Percentiles rank a stretch among this genome's conserved stretches.
These are phyloP conservation scores for Mycena pura DNA, from an alignment of 768 basidiomycete genomes.

Conservation along the genomic window DNA sequence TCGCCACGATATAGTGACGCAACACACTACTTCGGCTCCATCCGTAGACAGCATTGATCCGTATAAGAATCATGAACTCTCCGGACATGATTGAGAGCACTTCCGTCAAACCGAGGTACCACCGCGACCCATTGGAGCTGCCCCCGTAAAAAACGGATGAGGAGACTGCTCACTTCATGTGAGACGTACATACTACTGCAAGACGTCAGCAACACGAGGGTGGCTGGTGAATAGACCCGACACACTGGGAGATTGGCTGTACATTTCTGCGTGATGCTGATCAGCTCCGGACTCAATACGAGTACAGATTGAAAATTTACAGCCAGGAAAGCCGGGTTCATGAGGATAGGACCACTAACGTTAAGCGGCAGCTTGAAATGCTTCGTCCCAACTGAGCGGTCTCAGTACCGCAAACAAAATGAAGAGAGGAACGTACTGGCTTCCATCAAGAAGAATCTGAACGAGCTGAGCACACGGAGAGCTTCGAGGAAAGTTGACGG, in stretches of 20 bases:
- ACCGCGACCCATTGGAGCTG: slow-evolving; percentile 9
- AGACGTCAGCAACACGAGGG: slow-evolving; percentile 1
- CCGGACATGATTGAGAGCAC: slow-evolving; percentile 13
- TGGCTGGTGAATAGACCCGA: slow-evolving; percentile 2
- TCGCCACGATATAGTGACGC: background rate
- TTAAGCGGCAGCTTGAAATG: slow-evolving; percentile 1
- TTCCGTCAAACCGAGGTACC: slow-evolving; percentile 10
- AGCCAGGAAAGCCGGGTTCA: slow-evolving; percentile 4
- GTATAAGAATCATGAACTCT: slow-evolving; percentile 8
- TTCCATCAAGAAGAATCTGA: slow-evolving; percentile 12
- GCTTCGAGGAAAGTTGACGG: background rate
- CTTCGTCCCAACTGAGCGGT: slow-evolving; percentile 1
- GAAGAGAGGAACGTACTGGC: slow-evolving; percentile 5
- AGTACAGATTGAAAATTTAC: slow-evolving; percentile 5
- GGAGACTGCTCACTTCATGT: slow-evolving; percentile 3
- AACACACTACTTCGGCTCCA: slow-evolving; percentile 7
- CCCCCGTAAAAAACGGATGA: slow-evolving; percentile 1
- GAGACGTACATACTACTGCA: slow-evolving; percentile 4
- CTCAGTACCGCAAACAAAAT: background rate
- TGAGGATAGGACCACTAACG: slow-evolving; percentile 2
- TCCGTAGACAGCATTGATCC: slow-evolving; percentile 10
- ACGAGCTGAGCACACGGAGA: slow-evolving; percentile 2
- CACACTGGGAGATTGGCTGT: slow-evolving; percentile 9
- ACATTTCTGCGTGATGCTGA: background rate
- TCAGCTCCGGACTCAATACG: slow-evolving; percentile 3